Percentiles rank a stretch among this genome's conserved stretches.
These are phyloP conservation scores for Helicostylum pulchrum DNA, from an alignment of 192 early-diverging fungal species.

Conservation along the genomic window DNA sequence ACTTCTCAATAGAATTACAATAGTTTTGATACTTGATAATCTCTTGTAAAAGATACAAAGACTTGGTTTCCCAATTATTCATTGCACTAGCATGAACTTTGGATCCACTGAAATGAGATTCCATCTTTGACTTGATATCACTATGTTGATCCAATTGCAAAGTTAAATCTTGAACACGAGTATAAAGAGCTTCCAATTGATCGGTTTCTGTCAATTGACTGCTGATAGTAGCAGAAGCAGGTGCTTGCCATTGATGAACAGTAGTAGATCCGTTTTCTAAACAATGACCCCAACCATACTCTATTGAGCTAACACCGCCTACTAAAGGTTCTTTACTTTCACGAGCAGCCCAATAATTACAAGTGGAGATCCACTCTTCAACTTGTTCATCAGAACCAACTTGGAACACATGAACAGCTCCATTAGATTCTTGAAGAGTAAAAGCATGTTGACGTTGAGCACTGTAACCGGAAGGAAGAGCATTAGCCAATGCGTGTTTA, in stretches of 20 bases:
- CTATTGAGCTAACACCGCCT: slow-evolving; percentile 83
- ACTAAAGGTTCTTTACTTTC: slow-evolving; percentile 83
- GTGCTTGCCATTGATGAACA: slow-evolving; percentile 46
- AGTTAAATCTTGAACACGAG: slow-evolving; percentile 59
- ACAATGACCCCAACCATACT: slow-evolving; percentile 81
- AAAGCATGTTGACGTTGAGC: slow-evolving; percentile 75
- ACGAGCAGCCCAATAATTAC: slow-evolving; percentile 94
- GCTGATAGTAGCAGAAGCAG: slow-evolving; percentile 36
- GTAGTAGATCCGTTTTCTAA: slow-evolving; percentile 16
- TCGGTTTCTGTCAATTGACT: slow-evolving; percentile 32
- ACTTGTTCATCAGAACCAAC: slow-evolving; percentile 61
- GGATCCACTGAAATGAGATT: slow-evolving; percentile 51
- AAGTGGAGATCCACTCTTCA: slow-evolving; percentile 78
- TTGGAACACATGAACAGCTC: slow-evolving; percentile 84
- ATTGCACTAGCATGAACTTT: slow-evolving; percentile 59
- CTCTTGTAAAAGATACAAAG: slow-evolving; percentile 70
- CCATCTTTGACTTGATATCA: slow-evolving; percentile 42
- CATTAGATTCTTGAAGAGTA: slow-evolving; percentile 74
- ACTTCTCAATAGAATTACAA: slow-evolving; percentile 64
- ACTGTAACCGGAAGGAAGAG: slow-evolving; percentile 79
- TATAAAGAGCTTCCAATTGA: slow-evolving; percentile 59
- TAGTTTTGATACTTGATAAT: slow-evolving; percentile 81
- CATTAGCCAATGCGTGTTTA: slow-evolving; percentile 78
- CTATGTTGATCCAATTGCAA: slow-evolving; percentile 63
- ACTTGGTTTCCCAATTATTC: slow-evolving; percentile 75